phyloP scores from a whole-genome alignment of 2,329 filamentous ascomycete species.

The Pseudopyricularia cyperi region DNA sequence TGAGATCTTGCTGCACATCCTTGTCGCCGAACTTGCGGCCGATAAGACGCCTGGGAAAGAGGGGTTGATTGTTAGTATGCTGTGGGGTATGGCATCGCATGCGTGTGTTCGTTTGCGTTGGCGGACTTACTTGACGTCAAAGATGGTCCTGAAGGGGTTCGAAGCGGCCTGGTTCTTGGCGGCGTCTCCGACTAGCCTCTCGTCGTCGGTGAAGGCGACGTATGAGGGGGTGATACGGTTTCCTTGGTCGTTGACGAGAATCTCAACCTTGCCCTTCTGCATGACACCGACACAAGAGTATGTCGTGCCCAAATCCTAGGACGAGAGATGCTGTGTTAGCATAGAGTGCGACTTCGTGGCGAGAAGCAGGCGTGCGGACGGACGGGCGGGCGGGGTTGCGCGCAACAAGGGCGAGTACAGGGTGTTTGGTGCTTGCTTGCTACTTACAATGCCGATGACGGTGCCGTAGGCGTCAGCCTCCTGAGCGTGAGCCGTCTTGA shows the following conservation, averaged over 20 bases:
- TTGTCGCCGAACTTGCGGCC: conserved; percentile 73
- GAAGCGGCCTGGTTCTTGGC: conserved; percentile 88
- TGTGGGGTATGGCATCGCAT: not conserved
- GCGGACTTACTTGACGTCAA: conserved; percentile 63
- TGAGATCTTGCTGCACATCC: conserved; percentile 84
- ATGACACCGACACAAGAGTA: conserved; percentile 88
- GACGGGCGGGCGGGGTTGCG: not conserved
- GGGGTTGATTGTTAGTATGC: conserved; percentile 16
- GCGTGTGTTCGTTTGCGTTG: not conserved
- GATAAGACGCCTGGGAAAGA: conserved; percentile 58
- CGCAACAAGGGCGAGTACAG: too few species aligned
- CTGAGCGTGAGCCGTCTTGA: conserved; percentile 62
- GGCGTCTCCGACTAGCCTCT: conserved; percentile 92
- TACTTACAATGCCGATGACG: conserved; percentile 77
- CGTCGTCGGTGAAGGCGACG: conserved; percentile 93
- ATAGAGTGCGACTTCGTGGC: not conserved
- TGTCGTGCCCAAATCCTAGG: conserved; percentile 72
- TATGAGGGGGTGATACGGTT: conserved; percentile 94
- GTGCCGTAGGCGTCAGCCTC: conserved; percentile 71
- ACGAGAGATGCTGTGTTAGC: not conserved
- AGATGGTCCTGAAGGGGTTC: conserved; percentile 67
- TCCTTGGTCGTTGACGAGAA: conserved; percentile 92
- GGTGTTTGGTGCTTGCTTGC: not conserved
- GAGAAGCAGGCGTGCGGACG: not conserved
- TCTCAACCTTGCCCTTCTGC: conserved; percentile 90